Conservation (phyloP, 768 basidiomycete species). For the Podaxis sp. region DNA sequence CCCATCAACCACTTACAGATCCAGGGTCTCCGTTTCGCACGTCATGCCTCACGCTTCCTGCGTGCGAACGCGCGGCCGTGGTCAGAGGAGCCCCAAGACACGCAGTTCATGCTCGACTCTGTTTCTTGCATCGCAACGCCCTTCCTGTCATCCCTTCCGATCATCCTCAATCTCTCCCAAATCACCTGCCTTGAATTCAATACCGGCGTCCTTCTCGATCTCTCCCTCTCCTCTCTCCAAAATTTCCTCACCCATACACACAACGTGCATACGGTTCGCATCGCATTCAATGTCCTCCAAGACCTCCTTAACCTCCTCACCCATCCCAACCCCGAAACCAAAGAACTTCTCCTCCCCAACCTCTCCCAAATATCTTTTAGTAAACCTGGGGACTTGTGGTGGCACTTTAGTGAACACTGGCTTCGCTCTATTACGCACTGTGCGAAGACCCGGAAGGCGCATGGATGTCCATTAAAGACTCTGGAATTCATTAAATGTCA, state of each 20-base stretch:
- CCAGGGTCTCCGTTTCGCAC: conserved; percentile 20
- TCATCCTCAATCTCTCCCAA: conserved; percentile 20
- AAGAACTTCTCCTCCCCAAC: conserved; percentile 22
- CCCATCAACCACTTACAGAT: conserved; percentile 8
- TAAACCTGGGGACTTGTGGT: conserved; percentile 31
- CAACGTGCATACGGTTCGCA: conserved; percentile 24
- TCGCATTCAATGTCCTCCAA: conserved; percentile 29
- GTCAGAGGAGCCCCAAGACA: conserved; percentile 19
- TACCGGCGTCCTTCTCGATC: conserved; percentile 26
- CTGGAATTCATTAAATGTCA: conserved; percentile 29
- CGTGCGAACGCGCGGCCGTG: conserved; percentile 17
- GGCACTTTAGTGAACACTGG: conserved; percentile 31
- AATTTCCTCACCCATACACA: conserved; percentile 19
- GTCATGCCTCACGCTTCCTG: conserved; percentile 24
- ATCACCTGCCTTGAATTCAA: conserved; percentile 32
- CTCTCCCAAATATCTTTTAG: conserved; percentile 29
- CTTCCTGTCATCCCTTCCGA: conserved; percentile 5
- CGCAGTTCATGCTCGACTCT: conserved; percentile 24
- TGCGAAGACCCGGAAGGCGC: conserved; percentile 15
- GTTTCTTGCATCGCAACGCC: conserved; percentile 17
- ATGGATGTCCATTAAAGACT: conserved; percentile 17
- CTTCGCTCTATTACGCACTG: conserved; percentile 19
- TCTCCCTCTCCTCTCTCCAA: conserved; percentile 19
- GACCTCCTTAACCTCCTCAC: conserved; percentile 24
- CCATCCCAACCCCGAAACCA: not conserved